Evolutionary conservation across 2,329 filamentous ascomycete species (phyloP), one percentile per base, ranked within the genome.

Genomic region (Didymella lethalis): DNA sequence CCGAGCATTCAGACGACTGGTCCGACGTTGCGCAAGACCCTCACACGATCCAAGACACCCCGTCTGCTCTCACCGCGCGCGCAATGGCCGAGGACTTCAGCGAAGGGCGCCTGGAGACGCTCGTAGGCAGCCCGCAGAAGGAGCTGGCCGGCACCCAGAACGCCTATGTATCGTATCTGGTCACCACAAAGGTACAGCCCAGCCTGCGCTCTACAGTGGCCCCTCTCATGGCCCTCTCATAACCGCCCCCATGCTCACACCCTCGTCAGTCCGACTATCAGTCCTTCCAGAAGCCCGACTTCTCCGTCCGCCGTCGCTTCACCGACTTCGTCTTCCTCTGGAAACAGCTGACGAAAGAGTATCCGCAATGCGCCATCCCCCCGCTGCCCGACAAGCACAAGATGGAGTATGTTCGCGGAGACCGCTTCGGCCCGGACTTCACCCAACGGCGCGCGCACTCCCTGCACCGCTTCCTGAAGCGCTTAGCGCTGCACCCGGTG

Each of bases 321-420:
- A 98, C 94, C 68, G 95, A 99, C 81, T 99, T 99, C 75, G 90
- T 96, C 68, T 99, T 97, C 77, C 87, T 99, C 63, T 97, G 92
- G 82, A 97, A 96, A 79, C 89, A 91, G 31, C 88, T 99, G 50
- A 88, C 85, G 64, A 89, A 88, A 75, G 93, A 97, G 76, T 98
- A 92, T 71, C 92, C 93, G 59, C 91, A 92, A 80, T 92, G 90
- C 78, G 95, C 95, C 47, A 92, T 99, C 3, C 95, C 95, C 29
- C 95, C 95, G 46, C 84, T 99, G 53, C 95, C 95, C 52, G 95
- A 98, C 80, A 99, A 98, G 84, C 94, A 98, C 83, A 96, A 96
- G 80, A 97, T 99, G 91, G 93, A 97, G 74, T 98, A 98, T 75
- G 95, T 98, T 50, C 91, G 93, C 34, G 95, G 95, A 68, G 94